Evolutionary conservation across 257 asterid genomes (phyloP).

Genomic region (Ehretia macrophylla): DNA sequence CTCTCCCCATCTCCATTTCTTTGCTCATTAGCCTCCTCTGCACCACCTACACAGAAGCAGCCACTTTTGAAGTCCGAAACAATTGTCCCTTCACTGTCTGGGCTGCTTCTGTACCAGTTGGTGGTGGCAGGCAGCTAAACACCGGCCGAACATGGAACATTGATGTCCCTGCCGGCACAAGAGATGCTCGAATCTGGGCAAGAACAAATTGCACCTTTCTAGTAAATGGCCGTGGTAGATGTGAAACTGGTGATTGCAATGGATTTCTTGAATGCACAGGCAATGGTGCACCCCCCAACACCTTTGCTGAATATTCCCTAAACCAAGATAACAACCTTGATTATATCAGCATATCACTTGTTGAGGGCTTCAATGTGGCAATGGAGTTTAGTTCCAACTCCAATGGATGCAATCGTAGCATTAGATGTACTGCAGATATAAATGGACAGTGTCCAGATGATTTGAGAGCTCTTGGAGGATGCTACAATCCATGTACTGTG

Average conservation of each 20-base stretch:
- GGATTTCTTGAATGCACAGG: conserved; percentile 28
- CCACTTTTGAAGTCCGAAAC: conserved; percentile 34
- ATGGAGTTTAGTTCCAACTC: conserved; percentile 40
- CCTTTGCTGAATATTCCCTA: conserved; percentile 43
- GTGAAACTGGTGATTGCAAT: conserved; percentile 50
- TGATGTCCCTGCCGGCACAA: conserved; percentile 28
- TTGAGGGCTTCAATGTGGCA: conserved; percentile 42
- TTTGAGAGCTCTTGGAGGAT: conserved; percentile 10
- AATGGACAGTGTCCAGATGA: conserved; percentile 9
- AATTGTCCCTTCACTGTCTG: conserved; percentile 41
- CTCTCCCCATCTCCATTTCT: background rate
- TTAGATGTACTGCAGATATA: conserved; percentile 5
- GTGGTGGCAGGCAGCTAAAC: conserved; percentile 44
- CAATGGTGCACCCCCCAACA: conserved; percentile 35
- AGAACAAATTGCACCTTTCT: conserved; percentile 37
- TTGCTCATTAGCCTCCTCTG: conserved; percentile 13
- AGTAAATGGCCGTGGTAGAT: conserved; percentile 29
- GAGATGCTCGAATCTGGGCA: conserved; percentile 33
- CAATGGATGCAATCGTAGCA: conserved; percentile 16
- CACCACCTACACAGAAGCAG: conserved; percentile 21
- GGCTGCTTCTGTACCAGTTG: conserved; percentile 40
- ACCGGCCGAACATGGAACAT: conserved; percentile 37
- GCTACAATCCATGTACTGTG: conserved; percentile 18
- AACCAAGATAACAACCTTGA: conserved; percentile 29
- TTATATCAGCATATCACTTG: conserved; percentile 33